Conservation (phyloP, 2,329 filamentous ascomycete genomes). For the Fusarium succisae region DNA sequence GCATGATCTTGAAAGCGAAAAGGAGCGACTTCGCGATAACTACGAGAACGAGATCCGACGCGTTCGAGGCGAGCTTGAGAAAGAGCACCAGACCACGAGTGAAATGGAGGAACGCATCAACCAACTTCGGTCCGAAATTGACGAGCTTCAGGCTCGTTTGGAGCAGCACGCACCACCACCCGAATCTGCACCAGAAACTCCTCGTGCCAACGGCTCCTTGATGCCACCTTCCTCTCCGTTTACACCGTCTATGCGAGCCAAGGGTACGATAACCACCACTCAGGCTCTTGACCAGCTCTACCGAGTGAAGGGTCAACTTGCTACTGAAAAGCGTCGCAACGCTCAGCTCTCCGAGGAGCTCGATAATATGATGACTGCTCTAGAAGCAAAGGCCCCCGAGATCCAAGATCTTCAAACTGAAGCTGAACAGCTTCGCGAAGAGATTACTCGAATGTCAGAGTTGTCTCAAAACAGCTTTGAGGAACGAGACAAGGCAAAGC, state of each 20-base stretch:
- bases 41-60: conserved; percentile 68
- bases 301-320: conserved; percentile 76
- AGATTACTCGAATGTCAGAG: conserved; percentile 85
- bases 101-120: conserved; percentile 60
- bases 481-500: conserved; percentile 81
- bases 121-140: conserved; percentile 63
- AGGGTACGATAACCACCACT: conserved; percentile 66
- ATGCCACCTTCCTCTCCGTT: conserved; percentile 68
- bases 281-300: conserved; percentile 72
- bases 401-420: conserved; percentile 86
- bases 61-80: conserved; percentile 66
- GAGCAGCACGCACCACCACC: conserved; percentile 53
- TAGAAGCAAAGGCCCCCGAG: conserved; percentile 88
- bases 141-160: conserved; percentile 60
- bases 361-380: conserved; percentile 84
- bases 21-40: conserved; percentile 68
- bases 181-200: conserved; percentile 67
- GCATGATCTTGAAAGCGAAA: conserved; percentile 74
- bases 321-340: conserved; percentile 76
- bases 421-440: conserved; percentile 79
- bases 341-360: conserved; percentile 79
- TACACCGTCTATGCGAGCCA: conserved; percentile 63
- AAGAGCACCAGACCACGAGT: conserved; percentile 57
- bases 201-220: conserved; percentile 65
- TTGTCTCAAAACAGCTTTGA: conserved; percentile 84